phyloP scores from a whole-genome alignment of 2,329 filamentous ascomycete genomes.

The Cercospora sojina region DNA sequence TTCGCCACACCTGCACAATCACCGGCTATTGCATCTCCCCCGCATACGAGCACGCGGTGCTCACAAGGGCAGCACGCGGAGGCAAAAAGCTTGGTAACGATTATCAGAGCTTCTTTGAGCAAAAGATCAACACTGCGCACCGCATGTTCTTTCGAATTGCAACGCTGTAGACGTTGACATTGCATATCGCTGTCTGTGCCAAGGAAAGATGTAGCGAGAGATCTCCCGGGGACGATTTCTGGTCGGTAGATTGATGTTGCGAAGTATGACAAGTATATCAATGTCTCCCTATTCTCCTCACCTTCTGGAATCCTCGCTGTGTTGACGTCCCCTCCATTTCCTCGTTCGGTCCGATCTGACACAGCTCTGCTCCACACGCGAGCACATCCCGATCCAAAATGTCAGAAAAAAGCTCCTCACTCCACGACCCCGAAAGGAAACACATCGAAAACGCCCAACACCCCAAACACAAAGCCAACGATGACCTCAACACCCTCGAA shows the following conservation, averaged over 20 bases:
- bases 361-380: not conserved
- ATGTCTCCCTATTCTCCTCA: not conserved
- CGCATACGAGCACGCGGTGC: slow-evolving; percentile 1
- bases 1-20: slow-evolving; percentile 4
- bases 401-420: slow-evolving; percentile 14
- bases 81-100: slow-evolving; percentile 13
- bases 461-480: slow-evolving; percentile 5
- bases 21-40: not conserved
- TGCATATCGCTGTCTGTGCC: slow-evolving; percentile 5
- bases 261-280: not conserved
- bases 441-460: slow-evolving; percentile 13
- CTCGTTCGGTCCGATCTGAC: not conserved
- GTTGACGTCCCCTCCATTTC: not conserved
- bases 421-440: slow-evolving; percentile 9
- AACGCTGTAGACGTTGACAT: not conserved
- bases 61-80: slow-evolving; percentile 5
- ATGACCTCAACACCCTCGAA: not conserved
- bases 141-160: not conserved
- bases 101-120: slow-evolving; percentile 4
- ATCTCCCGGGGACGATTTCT: slow-evolving; percentile 1
- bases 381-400: not conserved
- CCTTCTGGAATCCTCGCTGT: not conserved
- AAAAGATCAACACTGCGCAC: slow-evolving; percentile 6
- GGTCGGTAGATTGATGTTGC: not conserved
- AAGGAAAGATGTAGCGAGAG: slow-evolving; percentile 1